Conservation (phyloP, 2,329 filamentous ascomycete genomes). For the Fusarium goolgardi region DNA sequence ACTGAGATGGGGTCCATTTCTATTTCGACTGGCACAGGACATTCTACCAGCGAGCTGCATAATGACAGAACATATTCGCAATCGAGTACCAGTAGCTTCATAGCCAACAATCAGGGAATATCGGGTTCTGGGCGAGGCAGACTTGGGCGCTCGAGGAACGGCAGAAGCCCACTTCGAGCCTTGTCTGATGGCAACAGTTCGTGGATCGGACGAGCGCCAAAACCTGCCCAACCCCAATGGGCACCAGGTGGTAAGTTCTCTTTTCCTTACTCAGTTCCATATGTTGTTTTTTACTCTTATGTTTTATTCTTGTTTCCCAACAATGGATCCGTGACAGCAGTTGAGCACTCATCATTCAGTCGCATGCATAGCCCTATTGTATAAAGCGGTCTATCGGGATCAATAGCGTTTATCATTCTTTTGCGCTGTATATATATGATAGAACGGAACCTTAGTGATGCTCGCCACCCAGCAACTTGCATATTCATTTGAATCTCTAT, state of each 20-base stretch:
- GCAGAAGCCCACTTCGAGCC: slow-evolving; percentile 71
- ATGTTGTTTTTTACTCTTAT: neutral
- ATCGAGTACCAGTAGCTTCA: slow-evolving; percentile 61
- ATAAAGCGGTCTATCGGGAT: neutral
- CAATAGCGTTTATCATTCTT: neutral
- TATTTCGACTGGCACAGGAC: slow-evolving; percentile 37
- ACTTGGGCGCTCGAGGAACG: slow-evolving; percentile 74
- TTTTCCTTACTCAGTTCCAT: neutral
- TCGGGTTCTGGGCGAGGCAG: slow-evolving; percentile 88
- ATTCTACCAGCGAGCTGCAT: slow-evolving; percentile 49
- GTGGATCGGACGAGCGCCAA: slow-evolving; percentile 64
- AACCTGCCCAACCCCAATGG: slow-evolving; percentile 59
- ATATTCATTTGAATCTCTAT: neutral
- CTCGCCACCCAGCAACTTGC: neutral
- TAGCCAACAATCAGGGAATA: slow-evolving; percentile 68
- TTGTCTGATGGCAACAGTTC: slow-evolving; percentile 68
- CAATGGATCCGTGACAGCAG: neutral
- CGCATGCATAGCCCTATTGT: neutral
- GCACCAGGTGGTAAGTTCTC: slow-evolving; percentile 59
- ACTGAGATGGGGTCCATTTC: slow-evolving; percentile 57
- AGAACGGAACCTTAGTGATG: slow-evolving; percentile 8
- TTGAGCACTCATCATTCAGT: neutral
- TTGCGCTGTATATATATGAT: neutral
- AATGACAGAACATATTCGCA: slow-evolving; percentile 43
- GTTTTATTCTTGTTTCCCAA: neutral